Evolutionary conservation across 768 basidiomycete species (phyloP).

Genomic region (Russula abietina): DNA sequence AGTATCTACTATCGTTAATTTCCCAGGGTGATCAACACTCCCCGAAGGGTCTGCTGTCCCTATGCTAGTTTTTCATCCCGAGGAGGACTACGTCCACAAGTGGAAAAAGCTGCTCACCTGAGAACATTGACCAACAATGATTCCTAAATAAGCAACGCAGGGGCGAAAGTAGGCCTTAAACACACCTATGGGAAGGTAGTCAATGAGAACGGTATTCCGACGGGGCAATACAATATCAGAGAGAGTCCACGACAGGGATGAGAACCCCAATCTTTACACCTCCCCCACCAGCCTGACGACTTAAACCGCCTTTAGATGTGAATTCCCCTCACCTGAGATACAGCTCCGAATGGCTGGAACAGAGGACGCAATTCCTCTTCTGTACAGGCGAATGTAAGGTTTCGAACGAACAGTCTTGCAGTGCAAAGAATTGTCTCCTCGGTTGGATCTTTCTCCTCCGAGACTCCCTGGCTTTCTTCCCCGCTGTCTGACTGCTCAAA

Average conservation of each 20-base stretch:
- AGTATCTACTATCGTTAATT: conserved; percentile 24
- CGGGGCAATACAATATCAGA: conserved; percentile 32
- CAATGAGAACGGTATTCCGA: conserved; percentile 6
- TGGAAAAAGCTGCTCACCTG: conserved; percentile 37
- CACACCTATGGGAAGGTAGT: conserved; percentile 15
- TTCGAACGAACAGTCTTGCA: conserved; percentile 85
- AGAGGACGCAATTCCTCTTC: conserved; percentile 59
- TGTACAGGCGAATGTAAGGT: conserved; percentile 82
- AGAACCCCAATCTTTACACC: conserved; percentile 44
- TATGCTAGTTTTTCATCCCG: conserved; percentile 45
- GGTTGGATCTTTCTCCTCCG: conserved; percentile 21
- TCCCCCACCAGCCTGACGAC: conserved; percentile 8
- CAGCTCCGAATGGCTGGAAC: conserved; percentile 62
- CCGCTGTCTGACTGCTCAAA: conserved; percentile 64
- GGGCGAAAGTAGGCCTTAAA: conserved; percentile 7
- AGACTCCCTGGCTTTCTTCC: conserved; percentile 27
- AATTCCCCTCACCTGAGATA: conserved; percentile 63
- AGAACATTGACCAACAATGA: background rate
- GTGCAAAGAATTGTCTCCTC: conserved; percentile 61
- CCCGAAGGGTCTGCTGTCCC: conserved; percentile 60
- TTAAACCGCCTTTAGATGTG: conserved; percentile 4
- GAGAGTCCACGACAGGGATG: conserved; percentile 22
- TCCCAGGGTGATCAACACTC: conserved; percentile 45
- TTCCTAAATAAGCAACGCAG: conserved; percentile 4
- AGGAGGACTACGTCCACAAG: background rate